Percentiles rank a stretch among this genome's conserved stretches.
Evolutionary conservation across 352 stramenopile species (phyloP).

Genomic region (Phytophthora fragariae): DNA sequence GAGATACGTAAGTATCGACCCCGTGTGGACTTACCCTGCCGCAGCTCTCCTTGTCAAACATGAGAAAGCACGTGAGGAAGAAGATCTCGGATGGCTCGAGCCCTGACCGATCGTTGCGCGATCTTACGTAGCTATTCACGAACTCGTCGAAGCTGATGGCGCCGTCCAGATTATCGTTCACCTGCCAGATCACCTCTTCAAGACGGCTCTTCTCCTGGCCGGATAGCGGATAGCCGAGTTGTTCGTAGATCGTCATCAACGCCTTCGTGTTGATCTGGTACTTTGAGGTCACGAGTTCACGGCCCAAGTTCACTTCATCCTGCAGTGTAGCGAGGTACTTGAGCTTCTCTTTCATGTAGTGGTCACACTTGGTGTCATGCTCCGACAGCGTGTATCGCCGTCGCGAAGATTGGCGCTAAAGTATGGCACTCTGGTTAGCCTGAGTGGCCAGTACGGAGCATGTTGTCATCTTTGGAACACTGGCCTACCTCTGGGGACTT

Average conservation of each 20-base stretch:
- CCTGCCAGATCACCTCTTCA: conserved; percentile 83
- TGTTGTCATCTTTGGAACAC: neutral
- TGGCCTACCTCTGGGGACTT: conserved; percentile 28
- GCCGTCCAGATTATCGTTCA: conserved; percentile 83
- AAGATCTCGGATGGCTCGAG: conserved; percentile 81
- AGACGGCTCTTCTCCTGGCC: conserved; percentile 52
- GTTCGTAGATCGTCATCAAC: conserved; percentile 65
- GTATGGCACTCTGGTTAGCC: neutral
- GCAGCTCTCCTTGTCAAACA: conserved; percentile 79
- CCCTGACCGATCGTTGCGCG: conserved; percentile 65
- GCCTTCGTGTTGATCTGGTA: conserved; percentile 61
- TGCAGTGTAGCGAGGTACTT: conserved; percentile 63
- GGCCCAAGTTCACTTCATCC: conserved; percentile 64
- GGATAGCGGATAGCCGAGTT: conserved; percentile 49
- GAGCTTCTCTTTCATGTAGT: conserved; percentile 47
- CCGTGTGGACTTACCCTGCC: conserved; percentile 53
- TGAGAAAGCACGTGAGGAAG: conserved; percentile 87
- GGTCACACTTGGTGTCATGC: conserved; percentile 46
- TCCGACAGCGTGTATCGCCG: conserved; percentile 41
- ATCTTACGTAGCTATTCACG: conserved; percentile 73
- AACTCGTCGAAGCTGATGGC: conserved; percentile 81
- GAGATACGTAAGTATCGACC: neutral
- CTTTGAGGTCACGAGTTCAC: conserved; percentile 58
- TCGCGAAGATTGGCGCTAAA: conserved; percentile 21
- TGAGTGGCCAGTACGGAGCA: neutral